A percentile compares a stretch with the other conserved stretches of the same genome.
These are phyloP conservation scores for Thalassiosira exigua DNA, from an alignment of 352 stramenopile species.

Conservation along the genomic window DNA sequence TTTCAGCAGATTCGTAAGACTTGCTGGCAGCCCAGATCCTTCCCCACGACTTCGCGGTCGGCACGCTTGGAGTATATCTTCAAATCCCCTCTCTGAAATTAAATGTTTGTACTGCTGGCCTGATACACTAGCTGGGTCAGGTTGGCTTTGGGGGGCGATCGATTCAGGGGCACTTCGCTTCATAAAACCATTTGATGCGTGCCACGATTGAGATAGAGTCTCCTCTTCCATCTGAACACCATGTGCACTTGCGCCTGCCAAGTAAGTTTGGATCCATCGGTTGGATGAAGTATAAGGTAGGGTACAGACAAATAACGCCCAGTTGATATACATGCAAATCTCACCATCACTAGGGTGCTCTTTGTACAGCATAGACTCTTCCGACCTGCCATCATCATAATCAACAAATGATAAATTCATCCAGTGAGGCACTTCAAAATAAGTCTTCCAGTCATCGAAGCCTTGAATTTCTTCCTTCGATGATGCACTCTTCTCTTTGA, in stretches of 20 bases:
- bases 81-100: constrained; percentile 77
- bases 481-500: constrained; percentile 57
- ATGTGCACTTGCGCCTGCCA: constrained; percentile 3
- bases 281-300: not conserved
- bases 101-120: constrained; percentile 72
- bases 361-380: constrained; percentile 61
- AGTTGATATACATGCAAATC: not conserved
- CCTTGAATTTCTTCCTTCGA: constrained; percentile 70
- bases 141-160: constrained; percentile 26
- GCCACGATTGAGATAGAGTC: constrained; percentile 31
- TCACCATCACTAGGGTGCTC: constrained; percentile 47
- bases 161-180: constrained; percentile 9
- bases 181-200: constrained; percentile 57
- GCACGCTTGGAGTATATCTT: constrained; percentile 84
- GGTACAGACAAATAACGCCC: not conserved
- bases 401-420: constrained; percentile 84
- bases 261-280: not conserved
- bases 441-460: constrained; percentile 72
- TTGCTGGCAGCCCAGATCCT: constrained; percentile 45
- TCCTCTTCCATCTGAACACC: constrained; percentile 33
- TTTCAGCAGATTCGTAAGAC: constrained; percentile 42
- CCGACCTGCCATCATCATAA: constrained; percentile 59
- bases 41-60: constrained; percentile 66
- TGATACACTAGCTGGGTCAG: constrained; percentile 20
- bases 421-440: constrained; percentile 95